phyloP scores from a whole-genome alignment of 805 yeast species.

The Saccharomycopsis schoenii region DNA sequence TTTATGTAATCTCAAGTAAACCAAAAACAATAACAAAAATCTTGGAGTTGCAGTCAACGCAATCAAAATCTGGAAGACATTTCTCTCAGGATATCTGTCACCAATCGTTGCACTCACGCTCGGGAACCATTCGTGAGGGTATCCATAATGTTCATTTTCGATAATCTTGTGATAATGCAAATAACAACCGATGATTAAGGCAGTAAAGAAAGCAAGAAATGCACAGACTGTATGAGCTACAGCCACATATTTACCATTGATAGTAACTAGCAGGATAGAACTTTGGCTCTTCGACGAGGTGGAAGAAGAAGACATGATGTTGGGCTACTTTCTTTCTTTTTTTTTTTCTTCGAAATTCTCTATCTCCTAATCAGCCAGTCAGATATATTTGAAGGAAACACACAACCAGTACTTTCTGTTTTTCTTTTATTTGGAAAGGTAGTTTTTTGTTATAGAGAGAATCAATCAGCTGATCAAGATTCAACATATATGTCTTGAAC shows the following conservation, averaged over 20 bases:
- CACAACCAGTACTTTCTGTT: background rate
- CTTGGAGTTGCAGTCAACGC: conserved; percentile 94
- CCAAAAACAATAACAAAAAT: conserved; percentile 49
- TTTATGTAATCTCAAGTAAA: conserved; percentile 38
- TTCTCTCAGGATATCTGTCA: conserved; percentile 92
- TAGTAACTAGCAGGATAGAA: conserved; percentile 16
- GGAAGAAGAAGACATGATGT: background rate
- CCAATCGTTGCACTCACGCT: conserved; percentile 96
- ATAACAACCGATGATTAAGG: conserved; percentile 61
- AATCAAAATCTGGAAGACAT: conserved; percentile 81
- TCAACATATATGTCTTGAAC: background rate
- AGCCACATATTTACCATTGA: conserved; percentile 63
- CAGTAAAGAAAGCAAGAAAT: conserved; percentile 61
- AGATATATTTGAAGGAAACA: no score
- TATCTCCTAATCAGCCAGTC: background rate
- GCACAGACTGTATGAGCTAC: conserved; percentile 68
- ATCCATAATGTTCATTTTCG: conserved; percentile 73
- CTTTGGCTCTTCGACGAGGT: background rate
- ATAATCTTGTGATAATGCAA: conserved; percentile 87
- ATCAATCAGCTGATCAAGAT: background rate
- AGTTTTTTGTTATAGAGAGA: no score
- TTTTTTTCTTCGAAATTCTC: background rate
- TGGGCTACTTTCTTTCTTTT: background rate
- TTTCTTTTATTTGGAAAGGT: no score
- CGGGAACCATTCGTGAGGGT: conserved; percentile 98